phyloP scores from a whole-genome alignment of 805 yeast genomes.

The Candida sphagnicola region DNA sequence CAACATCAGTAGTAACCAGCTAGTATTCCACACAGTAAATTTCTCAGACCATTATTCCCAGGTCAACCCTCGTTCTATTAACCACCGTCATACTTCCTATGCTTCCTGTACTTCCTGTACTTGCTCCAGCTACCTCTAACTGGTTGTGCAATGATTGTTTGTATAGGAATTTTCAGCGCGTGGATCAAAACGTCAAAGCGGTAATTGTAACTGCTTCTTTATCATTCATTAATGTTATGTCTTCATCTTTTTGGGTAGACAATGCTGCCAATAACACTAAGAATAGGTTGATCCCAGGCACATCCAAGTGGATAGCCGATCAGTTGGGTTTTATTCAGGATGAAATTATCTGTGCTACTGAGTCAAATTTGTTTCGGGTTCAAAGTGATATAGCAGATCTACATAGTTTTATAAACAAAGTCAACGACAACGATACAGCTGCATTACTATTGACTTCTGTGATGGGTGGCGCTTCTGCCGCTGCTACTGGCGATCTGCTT shows the following conservation, averaged over 20 bases:
- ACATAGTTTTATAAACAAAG: neutral
- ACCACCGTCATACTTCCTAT: too few species aligned
- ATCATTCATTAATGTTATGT: neutral
- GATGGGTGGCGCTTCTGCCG: neutral
- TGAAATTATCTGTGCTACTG: neutral
- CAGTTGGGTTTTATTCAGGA: constrained; percentile 25
- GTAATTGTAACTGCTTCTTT: too few species aligned
- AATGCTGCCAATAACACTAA: constrained; percentile 25
- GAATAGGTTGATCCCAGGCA: constrained; percentile 42
- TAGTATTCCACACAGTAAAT: too few species aligned
- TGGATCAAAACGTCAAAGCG: too few species aligned
- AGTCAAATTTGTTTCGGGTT: neutral
- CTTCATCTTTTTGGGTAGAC: constrained; percentile 27
- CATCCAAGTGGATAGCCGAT: constrained; percentile 47
- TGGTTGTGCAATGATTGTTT: too few species aligned
- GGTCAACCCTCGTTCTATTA: too few species aligned
- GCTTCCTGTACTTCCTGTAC: too few species aligned
- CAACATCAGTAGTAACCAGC: too few species aligned
- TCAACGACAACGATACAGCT: neutral
- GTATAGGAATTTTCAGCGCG: too few species aligned
- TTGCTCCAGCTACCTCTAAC: too few species aligned
- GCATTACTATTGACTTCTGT: neutral
- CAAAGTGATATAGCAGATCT: neutral
- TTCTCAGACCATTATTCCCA: too few species aligned
- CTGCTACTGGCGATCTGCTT: too few species aligned